Base-by-base conservation (phyloP, 2,329 filamentous ascomycete genomes). In the Dactylellina sp. region DNA sequence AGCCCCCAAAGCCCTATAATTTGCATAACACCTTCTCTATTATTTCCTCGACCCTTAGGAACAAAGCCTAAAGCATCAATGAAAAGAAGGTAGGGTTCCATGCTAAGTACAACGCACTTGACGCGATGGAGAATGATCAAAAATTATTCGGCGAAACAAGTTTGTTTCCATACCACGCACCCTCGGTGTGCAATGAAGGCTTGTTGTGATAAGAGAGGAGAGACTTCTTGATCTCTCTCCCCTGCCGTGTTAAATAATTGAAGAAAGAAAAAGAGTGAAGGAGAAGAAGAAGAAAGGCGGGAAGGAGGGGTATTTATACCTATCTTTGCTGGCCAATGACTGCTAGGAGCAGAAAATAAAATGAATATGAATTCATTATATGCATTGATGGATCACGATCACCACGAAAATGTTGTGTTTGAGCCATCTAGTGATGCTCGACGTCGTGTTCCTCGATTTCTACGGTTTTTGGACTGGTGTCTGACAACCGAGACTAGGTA, bases 81-180 rank as follows among this genome's bases (percentile, higher is more conserved):
- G 53, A 35, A 59, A 59, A 59, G 44, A 46, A 59, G 44, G 32
- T 2, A 22, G 20, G 24, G 20, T 18, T 18, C 3, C 18, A 25
- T 39, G 25, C 22, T 46, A 59, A 59, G 53, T 35, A 46, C 53
- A 46, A 59, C 18, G 53, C 44, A 32, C 53, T 59, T 59, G 22
- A 59, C n/a, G 22, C 25, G 22, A 32, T 6, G 20, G 32, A 44
- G 7, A 46, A 18, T 4, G 12, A 47, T 12, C 53, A 44, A 59
- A 46, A 35, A 59, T 22, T 59, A n/a, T 6, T 7, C 39, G 28
- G 39, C 12, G 18, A 20, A 16, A 20, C 20, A 7, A 24, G 1
- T 12, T 2, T 14, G 24, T 3, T 20, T 22, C 4, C 44, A 35
- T 35, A 35, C 12, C 32, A 35, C 6, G 12, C 32, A 35, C 12